Percentiles rank a stretch among this genome's conserved stretches.
Evolutionary conservation across 2,329 filamentous ascomycete genomes (phyloP).

Genomic region (Hymenoscyphus linearis): DNA sequence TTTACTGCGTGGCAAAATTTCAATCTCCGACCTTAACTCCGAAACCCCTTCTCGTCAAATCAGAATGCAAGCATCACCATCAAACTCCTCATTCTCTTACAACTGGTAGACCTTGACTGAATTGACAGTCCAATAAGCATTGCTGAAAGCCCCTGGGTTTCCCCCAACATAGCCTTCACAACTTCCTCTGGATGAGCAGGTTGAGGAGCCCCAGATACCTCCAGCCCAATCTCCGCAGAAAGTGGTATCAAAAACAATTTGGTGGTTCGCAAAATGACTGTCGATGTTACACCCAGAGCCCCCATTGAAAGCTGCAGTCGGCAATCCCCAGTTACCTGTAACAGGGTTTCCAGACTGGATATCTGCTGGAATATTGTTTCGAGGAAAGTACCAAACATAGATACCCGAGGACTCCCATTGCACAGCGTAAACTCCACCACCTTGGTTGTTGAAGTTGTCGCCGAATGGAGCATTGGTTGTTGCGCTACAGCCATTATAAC

Average conservation of each 20-base stretch:
- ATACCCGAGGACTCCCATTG: conserved; percentile 66
- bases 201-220: conserved; percentile 16
- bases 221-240: conserved; percentile 62
- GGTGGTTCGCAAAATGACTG: conserved; percentile 60
- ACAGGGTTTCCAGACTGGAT: conserved; percentile 52
- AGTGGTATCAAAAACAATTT: conserved; percentile 67
- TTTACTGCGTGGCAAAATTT: not conserved
- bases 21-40: not conserved
- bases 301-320: conserved; percentile 63
- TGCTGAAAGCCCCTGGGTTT: conserved; percentile 24
- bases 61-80: not conserved
- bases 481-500: conserved; percentile 36
- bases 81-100: conserved; percentile 1
- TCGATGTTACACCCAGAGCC: conserved; percentile 59
- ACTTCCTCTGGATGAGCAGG: conserved; percentile 10
- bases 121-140: conserved; percentile 26
- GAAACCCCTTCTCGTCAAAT: not conserved
- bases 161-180: conserved; percentile 23
- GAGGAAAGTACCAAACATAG: conserved; percentile 71
- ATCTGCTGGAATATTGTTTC: conserved; percentile 59
- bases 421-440: conserved; percentile 65
- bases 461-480: conserved; percentile 48
- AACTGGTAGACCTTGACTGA: conserved; percentile 26
- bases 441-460: conserved; percentile 58
- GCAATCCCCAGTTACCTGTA: conserved; percentile 62